Conservation (phyloP, 192 early-diverging fungal genomes). For the Coemansia reversa region DNA sequence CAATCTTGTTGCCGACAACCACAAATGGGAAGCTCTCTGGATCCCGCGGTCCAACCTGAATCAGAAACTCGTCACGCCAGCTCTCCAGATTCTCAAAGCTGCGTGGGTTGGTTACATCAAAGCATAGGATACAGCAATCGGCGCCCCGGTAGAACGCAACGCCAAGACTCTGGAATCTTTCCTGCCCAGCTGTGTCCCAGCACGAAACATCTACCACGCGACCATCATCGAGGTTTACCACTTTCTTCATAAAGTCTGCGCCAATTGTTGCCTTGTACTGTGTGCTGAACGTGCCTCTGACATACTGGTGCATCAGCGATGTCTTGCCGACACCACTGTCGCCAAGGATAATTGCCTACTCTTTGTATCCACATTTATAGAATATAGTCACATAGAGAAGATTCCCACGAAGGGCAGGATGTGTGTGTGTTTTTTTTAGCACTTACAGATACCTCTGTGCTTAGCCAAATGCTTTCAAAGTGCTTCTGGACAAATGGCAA, state of each 20-base stretch:
- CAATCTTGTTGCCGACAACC: conserved; percentile 99
- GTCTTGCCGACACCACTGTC: conserved; percentile 91
- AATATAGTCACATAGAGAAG: background rate
- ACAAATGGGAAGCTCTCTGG: conserved; percentile 99
- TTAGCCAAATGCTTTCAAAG: background rate
- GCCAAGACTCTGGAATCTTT: conserved; percentile 96
- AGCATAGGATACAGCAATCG: conserved; percentile 97
- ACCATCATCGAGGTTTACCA: conserved; percentile 86
- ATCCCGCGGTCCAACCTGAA: conserved; percentile 90
- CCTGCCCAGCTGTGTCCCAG: conserved; percentile 99
- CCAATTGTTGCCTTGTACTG: conserved; percentile 99
- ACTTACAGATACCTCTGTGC: background rate
- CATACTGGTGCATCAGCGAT: conserved; percentile 99
- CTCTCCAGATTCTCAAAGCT: conserved; percentile 94
- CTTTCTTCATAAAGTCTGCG: conserved; percentile 98
- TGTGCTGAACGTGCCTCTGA: conserved; percentile 93
- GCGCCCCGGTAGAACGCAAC: conserved; percentile 99
- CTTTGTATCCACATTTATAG: background rate
- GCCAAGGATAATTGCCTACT: conserved; percentile 53
- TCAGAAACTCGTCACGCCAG: conserved; percentile 98
- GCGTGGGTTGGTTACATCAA: conserved; percentile 93
- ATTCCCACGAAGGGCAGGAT: background rate
- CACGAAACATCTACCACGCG: conserved; percentile 94
- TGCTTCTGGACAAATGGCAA: background rate
- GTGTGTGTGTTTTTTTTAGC: background rate